Conservation (phyloP, 2,329 filamentous ascomycete species). For the Bipolaris bicolor region DNA sequence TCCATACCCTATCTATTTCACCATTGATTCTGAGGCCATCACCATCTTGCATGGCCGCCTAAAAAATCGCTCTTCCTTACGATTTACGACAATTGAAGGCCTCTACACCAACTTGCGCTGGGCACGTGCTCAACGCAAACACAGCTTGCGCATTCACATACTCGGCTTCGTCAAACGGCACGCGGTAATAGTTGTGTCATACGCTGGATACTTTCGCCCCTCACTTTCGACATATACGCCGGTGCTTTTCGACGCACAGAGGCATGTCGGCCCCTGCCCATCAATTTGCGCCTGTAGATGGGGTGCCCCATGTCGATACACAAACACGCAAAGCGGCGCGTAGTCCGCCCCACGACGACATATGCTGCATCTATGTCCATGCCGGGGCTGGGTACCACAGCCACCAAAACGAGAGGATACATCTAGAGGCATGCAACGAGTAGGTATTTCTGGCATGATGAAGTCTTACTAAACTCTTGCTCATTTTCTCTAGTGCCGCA, state of each 20-base stretch:
- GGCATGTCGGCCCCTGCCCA: conserved; percentile 34
- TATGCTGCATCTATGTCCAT: conserved; percentile 89
- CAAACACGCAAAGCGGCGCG: conserved; percentile 48
- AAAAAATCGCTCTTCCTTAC: conserved; percentile 5
- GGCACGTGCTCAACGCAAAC: neutral
- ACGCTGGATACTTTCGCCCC: conserved; percentile 34
- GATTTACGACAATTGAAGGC: neutral
- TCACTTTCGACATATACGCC: conserved; percentile 34
- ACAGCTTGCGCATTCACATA: neutral
- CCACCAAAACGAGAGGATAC: conserved; percentile 79
- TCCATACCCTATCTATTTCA: conserved; percentile 10
- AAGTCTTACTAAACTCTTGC: neutral
- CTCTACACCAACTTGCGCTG: neutral
- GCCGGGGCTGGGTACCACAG: conserved; percentile 96
- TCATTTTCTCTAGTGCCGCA: conserved; percentile 67
- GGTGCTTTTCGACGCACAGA: conserved; percentile 30
- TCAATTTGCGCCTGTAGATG: conserved; percentile 31
- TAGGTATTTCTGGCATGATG: conserved; percentile 56
- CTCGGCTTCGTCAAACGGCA: neutral
- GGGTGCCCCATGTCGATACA: conserved; percentile 27
- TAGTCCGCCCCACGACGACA: conserved; percentile 52
- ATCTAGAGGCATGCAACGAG: conserved; percentile 88
- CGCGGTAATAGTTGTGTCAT: neutral
- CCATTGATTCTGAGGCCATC: conserved; percentile 12
- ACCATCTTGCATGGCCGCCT: conserved; percentile 12